phyloP scores from a whole-genome alignment of 2,329 filamentous ascomycete species.

The Xylariaceae sp. region DNA sequence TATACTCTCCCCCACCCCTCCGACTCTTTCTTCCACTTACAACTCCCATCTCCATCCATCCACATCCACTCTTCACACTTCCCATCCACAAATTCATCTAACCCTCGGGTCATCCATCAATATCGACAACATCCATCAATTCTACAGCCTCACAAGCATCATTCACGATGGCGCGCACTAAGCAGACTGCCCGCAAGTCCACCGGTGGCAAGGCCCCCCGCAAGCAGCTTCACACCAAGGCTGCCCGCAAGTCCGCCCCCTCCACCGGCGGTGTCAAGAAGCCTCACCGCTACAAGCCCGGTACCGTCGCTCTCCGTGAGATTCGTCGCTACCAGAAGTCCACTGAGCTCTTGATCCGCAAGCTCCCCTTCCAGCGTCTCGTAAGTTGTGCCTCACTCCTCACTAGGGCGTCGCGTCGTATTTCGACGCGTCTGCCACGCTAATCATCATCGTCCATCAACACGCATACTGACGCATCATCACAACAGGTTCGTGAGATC shows the following conservation, averaged over 20 bases:
- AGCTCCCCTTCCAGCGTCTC: conserved; percentile 95
- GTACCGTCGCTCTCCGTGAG: conserved; percentile 95
- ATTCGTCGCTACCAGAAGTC: conserved; percentile 98
- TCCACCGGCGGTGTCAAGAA: conserved; percentile 97
- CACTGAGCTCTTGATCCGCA: conserved; percentile 92
- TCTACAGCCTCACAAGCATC: conserved; percentile 27
- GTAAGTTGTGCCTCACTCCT: conserved; percentile 40
- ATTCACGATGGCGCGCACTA: conserved; percentile 57
- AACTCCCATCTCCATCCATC: conserved; percentile 24
- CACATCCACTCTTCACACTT: conserved; percentile 28
- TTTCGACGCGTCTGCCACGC: background rate
- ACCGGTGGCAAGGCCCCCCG: conserved; percentile 73
- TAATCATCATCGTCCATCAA: background rate
- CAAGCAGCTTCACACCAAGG: conserved; percentile 99
- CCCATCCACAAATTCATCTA: conserved; percentile 29
- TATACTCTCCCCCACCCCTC: conserved; percentile 28
- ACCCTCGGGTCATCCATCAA: conserved; percentile 23
- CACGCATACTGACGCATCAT: conserved; percentile 20
- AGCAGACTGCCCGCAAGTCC: conserved; percentile 69
- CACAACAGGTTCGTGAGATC: conserved; percentile 73
- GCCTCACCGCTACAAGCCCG: conserved; percentile 84
- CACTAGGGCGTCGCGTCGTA: background rate
- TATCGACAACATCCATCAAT: conserved; percentile 26
- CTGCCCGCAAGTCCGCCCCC: conserved; percentile 94
- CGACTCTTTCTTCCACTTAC: conserved; percentile 28